A percentile compares a stretch with the other conserved stretches of the same genome.
These are phyloP conservation scores for Claviceps digitariae DNA, from an alignment of 2,329 filamentous ascomycete species.

Conservation along the genomic window DNA sequence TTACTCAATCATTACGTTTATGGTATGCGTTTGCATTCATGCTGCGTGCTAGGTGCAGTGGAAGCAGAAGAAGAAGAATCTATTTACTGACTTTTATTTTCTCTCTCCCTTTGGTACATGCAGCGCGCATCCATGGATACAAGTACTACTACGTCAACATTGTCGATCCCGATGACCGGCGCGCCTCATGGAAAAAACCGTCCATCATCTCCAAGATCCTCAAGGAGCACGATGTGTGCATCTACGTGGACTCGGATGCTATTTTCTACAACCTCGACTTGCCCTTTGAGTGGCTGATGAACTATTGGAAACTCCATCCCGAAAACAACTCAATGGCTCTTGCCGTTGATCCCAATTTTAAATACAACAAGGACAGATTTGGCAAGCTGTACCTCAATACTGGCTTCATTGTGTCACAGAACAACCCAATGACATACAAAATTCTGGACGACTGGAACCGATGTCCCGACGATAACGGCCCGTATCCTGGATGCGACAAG, in stretches of 20 bases:
- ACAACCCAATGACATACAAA: conserved; percentile 31
- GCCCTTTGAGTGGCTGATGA: conserved; percentile 33
- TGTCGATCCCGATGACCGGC: conserved; percentile 24
- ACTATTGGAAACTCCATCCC: conserved; percentile 30
- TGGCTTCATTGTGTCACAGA: conserved; percentile 40
- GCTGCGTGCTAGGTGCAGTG: no score
- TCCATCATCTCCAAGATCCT: conserved; percentile 28
- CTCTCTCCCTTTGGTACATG: no score
- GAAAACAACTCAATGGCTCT: conserved; percentile 27
- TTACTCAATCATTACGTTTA: conserved; percentile 32
- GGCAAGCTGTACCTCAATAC: conserved; percentile 33
- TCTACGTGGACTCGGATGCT: conserved; percentile 32
- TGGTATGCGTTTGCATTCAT: conserved; percentile 13
- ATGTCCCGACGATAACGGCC: conserved; percentile 26
- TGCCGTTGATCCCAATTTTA: conserved; percentile 23
- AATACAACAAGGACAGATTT: conserved; percentile 26
- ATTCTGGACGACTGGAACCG: conserved; percentile 35
- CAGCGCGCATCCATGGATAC: conserved; percentile 32
- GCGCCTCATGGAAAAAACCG: conserved; percentile 33
- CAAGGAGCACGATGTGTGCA: conserved; percentile 27
- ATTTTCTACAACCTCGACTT: conserved; percentile 29
- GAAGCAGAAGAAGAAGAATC: background rate
- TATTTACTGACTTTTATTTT: background rate
- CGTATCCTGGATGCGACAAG: conserved; percentile 24
- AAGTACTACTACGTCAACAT: conserved; percentile 31